Percentiles rank a stretch among this genome's conserved stretches.
These are phyloP conservation scores for Physcomitrium patens DNA, from an alignment of 225 moss, liverwort and hornwort species.

Conservation along the genomic window DNA sequence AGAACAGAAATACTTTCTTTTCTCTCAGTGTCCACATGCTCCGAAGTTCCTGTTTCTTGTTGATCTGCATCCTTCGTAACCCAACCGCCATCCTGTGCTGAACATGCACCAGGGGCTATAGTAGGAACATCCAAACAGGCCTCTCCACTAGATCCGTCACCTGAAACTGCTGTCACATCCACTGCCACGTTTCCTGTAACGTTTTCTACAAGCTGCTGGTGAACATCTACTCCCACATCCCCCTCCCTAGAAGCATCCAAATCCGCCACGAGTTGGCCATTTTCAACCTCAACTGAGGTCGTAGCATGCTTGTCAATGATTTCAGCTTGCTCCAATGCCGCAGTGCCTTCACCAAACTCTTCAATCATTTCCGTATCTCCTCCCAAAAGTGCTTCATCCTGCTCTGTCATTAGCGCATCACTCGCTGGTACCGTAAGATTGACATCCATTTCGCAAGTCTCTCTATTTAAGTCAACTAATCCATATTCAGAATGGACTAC, in stretches of 20 bases:
- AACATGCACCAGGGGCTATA: background rate
- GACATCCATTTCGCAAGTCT: conserved; percentile 4
- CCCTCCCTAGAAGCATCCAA: conserved; percentile 1
- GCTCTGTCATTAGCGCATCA: conserved; percentile 23
- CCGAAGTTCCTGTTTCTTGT: conserved; percentile 20
- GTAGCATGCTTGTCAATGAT: conserved; percentile 20
- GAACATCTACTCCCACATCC: conserved; percentile 20
- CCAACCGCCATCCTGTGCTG: conserved; percentile 8
- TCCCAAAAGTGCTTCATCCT: conserved; percentile 20
- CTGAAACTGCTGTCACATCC: conserved; percentile 20
- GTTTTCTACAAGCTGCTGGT: conserved; percentile 18
- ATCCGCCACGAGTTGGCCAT: conserved; percentile 14
- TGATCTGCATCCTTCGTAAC: conserved; percentile 11
- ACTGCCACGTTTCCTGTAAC: conserved; percentile 1
- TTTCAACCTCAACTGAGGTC: conserved; percentile 17
- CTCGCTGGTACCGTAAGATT: conserved; percentile 7
- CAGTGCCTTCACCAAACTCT: conserved; percentile 23
- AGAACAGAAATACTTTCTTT: conserved; percentile 12
- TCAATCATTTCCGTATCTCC: conserved; percentile 6
- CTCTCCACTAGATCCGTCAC: conserved; percentile 13
- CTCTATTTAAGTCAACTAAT: conserved; percentile 26
- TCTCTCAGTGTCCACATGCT: conserved; percentile 14
- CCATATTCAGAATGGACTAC: conserved; percentile 15
- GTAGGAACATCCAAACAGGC: conserved; percentile 14
- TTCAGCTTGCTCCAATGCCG: conserved; percentile 22